These are phyloP conservation scores for Globisporangium sylvaticum DNA, from an alignment of 352 stramenopile species.

Conservation along the genomic window DNA sequence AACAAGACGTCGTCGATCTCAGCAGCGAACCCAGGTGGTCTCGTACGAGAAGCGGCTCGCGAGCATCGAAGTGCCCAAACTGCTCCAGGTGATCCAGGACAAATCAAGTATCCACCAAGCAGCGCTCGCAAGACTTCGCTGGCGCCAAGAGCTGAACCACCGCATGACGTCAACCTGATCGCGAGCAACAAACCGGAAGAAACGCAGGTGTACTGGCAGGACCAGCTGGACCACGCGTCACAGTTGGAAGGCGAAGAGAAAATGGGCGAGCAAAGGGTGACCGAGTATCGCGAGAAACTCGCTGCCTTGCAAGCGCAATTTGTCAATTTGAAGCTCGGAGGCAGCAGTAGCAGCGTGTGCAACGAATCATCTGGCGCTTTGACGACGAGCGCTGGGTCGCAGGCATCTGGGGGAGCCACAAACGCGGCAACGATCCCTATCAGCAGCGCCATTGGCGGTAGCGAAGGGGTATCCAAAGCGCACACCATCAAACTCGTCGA, in stretches of 20 bases:
- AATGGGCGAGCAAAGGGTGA: constrained; percentile 52
- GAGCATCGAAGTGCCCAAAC: constrained; percentile 55
- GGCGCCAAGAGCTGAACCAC: constrained; percentile 61
- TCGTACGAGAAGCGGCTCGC: constrained; percentile 66
- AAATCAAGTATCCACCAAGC: constrained; percentile 65
- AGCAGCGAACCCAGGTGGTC: constrained; percentile 67
- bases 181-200: constrained; percentile 62
- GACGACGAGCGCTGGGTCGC: neutral
- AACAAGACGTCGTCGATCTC: constrained; percentile 64
- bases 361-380: constrained; percentile 12
- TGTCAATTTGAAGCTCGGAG: constrained; percentile 70
- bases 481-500: constrained; percentile 68
- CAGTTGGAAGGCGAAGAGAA: constrained; percentile 67
- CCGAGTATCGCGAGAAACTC: constrained; percentile 55
- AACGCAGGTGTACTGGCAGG: constrained; percentile 70
- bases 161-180: constrained; percentile 27
- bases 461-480: constrained; percentile 21
- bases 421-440: neutral
- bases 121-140: constrained; percentile 56
- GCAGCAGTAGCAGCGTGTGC: constrained; percentile 19
- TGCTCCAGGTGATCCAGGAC: constrained; percentile 61
- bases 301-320: constrained; percentile 54
- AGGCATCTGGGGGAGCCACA: neutral
- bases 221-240: constrained; percentile 66
- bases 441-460: neutral